A percentile compares a stretch with the other conserved stretches of the same genome.
Conservation (phyloP, 2,329 filamentous ascomycete genomes). For the Fusarium pseudocircinatum region DNA sequence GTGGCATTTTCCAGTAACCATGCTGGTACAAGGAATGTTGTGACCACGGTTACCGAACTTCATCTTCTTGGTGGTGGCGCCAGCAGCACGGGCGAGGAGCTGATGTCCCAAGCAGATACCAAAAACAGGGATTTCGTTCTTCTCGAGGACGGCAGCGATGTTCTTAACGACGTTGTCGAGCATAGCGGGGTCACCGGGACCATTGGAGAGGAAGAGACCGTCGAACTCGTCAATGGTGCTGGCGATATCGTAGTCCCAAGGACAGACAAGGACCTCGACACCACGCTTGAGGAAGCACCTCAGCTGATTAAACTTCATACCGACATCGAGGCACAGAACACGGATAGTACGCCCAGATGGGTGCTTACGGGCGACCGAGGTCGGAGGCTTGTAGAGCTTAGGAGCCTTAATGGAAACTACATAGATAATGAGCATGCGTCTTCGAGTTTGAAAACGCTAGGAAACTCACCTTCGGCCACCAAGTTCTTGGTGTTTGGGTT, state of each 20-base stretch:
- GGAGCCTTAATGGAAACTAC: constrained; percentile 89
- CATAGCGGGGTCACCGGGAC: constrained; percentile 92
- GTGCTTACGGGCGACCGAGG: constrained; percentile 79
- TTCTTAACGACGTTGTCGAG: constrained; percentile 83
- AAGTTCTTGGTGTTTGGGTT: constrained; percentile 94
- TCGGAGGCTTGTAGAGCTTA: constrained; percentile 83
- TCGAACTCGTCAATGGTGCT: constrained; percentile 87
- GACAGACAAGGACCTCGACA: constrained; percentile 92
- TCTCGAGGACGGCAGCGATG: constrained; percentile 78
- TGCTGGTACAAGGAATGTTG: constrained; percentile 97
- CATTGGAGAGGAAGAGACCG: constrained; percentile 97
- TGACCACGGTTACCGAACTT: constrained; percentile 99
- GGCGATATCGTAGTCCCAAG: constrained; percentile 95
- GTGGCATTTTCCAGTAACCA: constrained; percentile 95
- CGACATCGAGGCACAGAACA: constrained; percentile 93
- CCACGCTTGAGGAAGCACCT: constrained; percentile 91
- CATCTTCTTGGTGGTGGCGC: constrained; percentile 91
- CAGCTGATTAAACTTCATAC: constrained; percentile 98
- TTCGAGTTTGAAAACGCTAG: constrained; percentile 26
- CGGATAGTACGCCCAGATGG: constrained; percentile 87
- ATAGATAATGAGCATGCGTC: constrained; percentile 52
- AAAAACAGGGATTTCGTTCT: constrained; percentile 87
- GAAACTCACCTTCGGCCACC: constrained; percentile 86
- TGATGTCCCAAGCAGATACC: constrained; percentile 98
- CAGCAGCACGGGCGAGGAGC: constrained; percentile 86